Base-by-base conservation (phyloP, 176 grass and related monocot genomes). In the Paspalum vaginatum region DNA sequence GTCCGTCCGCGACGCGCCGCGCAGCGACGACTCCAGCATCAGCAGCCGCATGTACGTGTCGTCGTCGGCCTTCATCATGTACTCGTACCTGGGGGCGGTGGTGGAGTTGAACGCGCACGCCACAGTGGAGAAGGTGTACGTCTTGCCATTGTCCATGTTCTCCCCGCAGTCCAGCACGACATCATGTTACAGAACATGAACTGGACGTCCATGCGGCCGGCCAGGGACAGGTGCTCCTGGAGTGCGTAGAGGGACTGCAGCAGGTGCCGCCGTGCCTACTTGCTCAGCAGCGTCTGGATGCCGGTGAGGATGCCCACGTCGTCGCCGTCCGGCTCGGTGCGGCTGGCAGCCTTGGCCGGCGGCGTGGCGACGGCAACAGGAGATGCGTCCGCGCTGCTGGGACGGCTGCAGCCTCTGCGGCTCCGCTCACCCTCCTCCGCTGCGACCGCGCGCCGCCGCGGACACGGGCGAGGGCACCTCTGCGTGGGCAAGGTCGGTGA, bases 101-200 rank as follows among this genome's bases (percentile, higher is more conserved):
- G n/a, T 21, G 12, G 7, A 7, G 74, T 69, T 17, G 57, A 89
- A 89, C 10, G 32, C 20, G 18, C 70, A 78, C 0, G 88, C 85
- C 41, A 84, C 78, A 6, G 83, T 24, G 27, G 90, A 86, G 71
- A 90, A 93, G 76, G 83, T 72, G 85, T 93, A 88, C 3, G 93
- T 93, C 87, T 97, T 97, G 83, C 93, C 93, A 48, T 75, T 60
- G 88, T 93, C 88, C 90, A 91, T 93, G 85, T 93, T 93, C 76
- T 97, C 93, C 9, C 83, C 17, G 82, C 93, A 93, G 83, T 93
- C 26, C 14, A 93, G 50, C 22, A 93, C 75, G n/a, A 85, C 10
- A 88, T 93, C 48, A 97, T 52, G 85, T 96, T 96, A 75, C 93
- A 97, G 64, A 97, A 86, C 72, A 97, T 72, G 83, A 86, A 97